A percentile compares a stretch with the other conserved stretches of the same genome.
Evolutionary conservation across 2,329 filamentous ascomycete genomes (phyloP).

Genomic region (Lomentospora prolificans): DNA sequence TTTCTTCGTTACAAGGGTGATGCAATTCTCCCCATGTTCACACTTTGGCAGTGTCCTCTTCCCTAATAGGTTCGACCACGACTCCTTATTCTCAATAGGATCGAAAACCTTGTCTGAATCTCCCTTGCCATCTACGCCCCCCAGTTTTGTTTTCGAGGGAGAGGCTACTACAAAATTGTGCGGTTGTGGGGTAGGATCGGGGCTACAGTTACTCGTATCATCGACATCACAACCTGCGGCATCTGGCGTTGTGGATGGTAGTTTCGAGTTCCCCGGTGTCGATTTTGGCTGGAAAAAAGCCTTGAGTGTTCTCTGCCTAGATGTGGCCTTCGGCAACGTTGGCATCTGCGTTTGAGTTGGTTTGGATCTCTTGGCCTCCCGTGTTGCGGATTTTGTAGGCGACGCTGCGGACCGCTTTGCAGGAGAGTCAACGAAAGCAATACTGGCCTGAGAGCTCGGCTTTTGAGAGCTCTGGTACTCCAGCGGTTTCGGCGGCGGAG

Average conservation of each 20-base stretch:
- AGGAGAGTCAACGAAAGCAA: background rate
- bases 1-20: slow-evolving; percentile 77
- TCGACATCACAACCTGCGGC: too few relatives aligned
- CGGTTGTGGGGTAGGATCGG: background rate
- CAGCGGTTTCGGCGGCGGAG: background rate
- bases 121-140: background rate
- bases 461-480: background rate
- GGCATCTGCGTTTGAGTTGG: slow-evolving; percentile 17
- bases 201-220: too few relatives aligned
- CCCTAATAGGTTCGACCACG: slow-evolving; percentile 76
- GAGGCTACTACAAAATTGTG: background rate
- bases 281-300: slow-evolving; percentile 68
- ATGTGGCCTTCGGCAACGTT: slow-evolving; percentile 18
- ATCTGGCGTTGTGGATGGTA: too few relatives aligned
- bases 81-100: slow-evolving; percentile 64
- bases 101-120: slow-evolving; percentile 44
- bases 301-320: slow-evolving; percentile 50
- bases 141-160: background rate
- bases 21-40: slow-evolving; percentile 82
- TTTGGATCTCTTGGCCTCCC: slow-evolving; percentile 9
- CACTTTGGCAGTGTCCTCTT: slow-evolving; percentile 68
- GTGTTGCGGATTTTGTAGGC: slow-evolving; percentile 27
- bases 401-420: slow-evolving; percentile 7
- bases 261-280: background rate
- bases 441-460: background rate